Conservation (phyloP, 805 yeast species). For the Henningerozyma blattae region DNA sequence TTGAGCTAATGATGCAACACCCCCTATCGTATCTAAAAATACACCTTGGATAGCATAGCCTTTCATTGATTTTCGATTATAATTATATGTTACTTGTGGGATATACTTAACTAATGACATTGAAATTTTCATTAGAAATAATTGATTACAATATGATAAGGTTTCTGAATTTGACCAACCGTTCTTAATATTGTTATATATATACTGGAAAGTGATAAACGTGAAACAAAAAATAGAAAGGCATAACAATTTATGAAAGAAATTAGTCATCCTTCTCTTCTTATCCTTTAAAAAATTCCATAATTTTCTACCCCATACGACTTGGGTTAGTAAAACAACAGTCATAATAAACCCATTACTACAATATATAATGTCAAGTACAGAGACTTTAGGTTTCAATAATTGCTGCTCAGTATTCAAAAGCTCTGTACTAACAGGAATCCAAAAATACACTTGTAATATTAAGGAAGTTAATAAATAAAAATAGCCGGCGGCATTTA, state of each 20-base stretch:
- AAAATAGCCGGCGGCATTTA: conserved; percentile 37
- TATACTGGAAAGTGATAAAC: conserved; percentile 8
- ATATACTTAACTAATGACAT: conserved; percentile 42
- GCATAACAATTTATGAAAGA: conserved; percentile 12
- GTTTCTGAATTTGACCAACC: conserved; percentile 17
- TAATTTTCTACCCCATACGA: conserved; percentile 22
- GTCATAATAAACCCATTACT: conserved; percentile 35
- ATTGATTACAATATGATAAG: conserved; percentile 14
- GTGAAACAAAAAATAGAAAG: conserved; percentile 8
- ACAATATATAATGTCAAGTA: conserved; percentile 35
- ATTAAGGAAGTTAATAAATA: conserved; percentile 31
- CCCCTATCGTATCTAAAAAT: conserved; percentile 27
- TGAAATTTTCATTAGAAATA: conserved; percentile 29
- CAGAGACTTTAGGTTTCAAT: conserved; percentile 29
- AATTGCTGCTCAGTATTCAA: conserved; percentile 3
- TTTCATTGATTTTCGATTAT: conserved; percentile 61
- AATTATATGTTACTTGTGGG: conserved; percentile 82
- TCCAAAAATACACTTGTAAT: conserved; percentile 29
- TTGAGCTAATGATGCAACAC: conserved; percentile 22
- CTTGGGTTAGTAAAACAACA: conserved; percentile 29
- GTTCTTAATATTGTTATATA: conserved; percentile 1
- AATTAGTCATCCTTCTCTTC: conserved; percentile 15
- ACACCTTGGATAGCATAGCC: conserved; percentile 68
- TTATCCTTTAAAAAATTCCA: conserved; percentile 25
- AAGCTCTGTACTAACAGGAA: conserved; percentile 17